phyloP scores from a whole-genome alignment of 139 green algal species.

The Auxenochlorella pyrenoidosa region DNA sequence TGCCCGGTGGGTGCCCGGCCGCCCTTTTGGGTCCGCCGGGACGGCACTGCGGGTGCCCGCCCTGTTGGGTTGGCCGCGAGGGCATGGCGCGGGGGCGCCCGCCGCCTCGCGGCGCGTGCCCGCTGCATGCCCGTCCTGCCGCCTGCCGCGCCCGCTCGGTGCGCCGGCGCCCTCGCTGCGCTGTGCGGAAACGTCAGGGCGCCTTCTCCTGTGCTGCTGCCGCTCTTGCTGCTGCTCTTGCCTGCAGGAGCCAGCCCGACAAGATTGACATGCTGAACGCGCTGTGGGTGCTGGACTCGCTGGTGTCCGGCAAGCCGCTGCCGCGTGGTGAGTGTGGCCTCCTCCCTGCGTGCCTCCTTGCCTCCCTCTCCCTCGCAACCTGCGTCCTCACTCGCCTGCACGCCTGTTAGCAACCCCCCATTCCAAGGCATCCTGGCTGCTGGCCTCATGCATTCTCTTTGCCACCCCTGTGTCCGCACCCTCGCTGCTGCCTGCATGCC shows the following conservation, averaged over 20 bases:
- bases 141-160: no score
- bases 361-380: not conserved
- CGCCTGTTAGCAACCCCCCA: no score
- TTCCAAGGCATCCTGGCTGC: not conserved
- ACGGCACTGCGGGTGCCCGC: not conserved
- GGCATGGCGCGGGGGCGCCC: no score
- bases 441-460: not conserved
- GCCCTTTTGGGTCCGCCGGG: not conserved
- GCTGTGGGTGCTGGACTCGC: conserved; percentile 3
- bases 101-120: no score
- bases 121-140: no score
- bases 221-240: not conserved
- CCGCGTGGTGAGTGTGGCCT: not conserved
- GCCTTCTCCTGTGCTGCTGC: not conserved
- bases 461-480: no score
- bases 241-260: not conserved
- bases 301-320: not conserved
- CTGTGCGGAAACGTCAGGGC: not conserved
- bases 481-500: no score
- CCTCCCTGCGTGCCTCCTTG: not conserved
- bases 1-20: not conserved
- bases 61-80: no score
- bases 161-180: no score
- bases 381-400: no score
- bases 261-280: not conserved